A percentile compares a stretch with the other conserved stretches of the same genome.
These are phyloP conservation scores for Podospora pseudoanserina DNA, from an alignment of 495 filamentous ascomycete genomes.

Conservation along the genomic window DNA sequence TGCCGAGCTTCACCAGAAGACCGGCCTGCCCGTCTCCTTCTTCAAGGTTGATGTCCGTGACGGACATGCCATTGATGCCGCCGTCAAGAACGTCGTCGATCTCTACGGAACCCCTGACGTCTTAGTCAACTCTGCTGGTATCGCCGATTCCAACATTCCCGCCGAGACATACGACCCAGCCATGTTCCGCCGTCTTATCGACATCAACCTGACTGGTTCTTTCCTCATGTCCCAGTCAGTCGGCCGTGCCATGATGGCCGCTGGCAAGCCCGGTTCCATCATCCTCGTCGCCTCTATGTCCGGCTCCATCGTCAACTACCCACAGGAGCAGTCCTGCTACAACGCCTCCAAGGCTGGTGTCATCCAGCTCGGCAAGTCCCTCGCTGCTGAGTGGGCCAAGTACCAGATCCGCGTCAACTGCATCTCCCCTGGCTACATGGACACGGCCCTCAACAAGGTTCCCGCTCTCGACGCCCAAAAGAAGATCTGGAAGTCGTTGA, in stretches of 20 bases:
- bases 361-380: slow-evolving; percentile 69
- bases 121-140: slow-evolving; percentile 78
- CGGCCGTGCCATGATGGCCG: slow-evolving; percentile 62
- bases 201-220: slow-evolving; percentile 72
- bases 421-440: slow-evolving; percentile 79
- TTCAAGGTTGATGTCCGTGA: slow-evolving; percentile 77
- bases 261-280: slow-evolving; percentile 63
- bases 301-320: slow-evolving; percentile 73
- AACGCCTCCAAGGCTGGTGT: slow-evolving; percentile 79
- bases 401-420: slow-evolving; percentile 72
- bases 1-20: slow-evolving; percentile 60
- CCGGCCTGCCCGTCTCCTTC: slow-evolving; percentile 67
- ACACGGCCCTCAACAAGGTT: slow-evolving; percentile 70
- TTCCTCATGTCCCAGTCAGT: slow-evolving; percentile 65
- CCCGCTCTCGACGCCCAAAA: slow-evolving; percentile 72
- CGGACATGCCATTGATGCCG: slow-evolving; percentile 55
- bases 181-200: slow-evolving; percentile 68
- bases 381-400: slow-evolving; percentile 77
- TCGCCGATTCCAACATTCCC: slow-evolving; percentile 64
- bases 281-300: slow-evolving; percentile 76
- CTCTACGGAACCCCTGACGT: slow-evolving; percentile 66
- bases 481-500: slow-evolving; percentile 71
- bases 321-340: slow-evolving; percentile 74
- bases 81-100: slow-evolving; percentile 56
- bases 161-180: slow-evolving; percentile 56